Conservation (phyloP, 1,284 basidiomycete species). For the Moesziomyces globuligerus region DNA sequence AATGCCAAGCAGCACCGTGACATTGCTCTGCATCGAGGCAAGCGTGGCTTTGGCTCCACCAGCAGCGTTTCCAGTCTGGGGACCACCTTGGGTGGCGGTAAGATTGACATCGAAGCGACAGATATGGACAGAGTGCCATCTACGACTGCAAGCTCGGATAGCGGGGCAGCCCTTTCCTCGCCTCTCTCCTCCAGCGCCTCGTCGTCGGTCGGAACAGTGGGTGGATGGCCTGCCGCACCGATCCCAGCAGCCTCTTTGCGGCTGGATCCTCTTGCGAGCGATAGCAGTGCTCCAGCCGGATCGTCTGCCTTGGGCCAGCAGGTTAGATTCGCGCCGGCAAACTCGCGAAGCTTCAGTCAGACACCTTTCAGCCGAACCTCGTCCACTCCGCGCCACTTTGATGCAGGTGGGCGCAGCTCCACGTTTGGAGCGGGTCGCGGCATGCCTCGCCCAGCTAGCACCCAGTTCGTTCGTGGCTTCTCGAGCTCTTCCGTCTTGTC, state of each 20-base stretch:
- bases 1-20: conserved; percentile 11
- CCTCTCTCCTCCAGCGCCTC: conserved; percentile 29
- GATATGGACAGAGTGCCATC: conserved; percentile 30
- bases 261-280: conserved; percentile 15
- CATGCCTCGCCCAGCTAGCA: conserved; percentile 23
- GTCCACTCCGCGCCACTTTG: conserved; percentile 9
- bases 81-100: conserved; percentile 32
- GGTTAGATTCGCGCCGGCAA: conserved; percentile 14
- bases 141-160: conserved; percentile 37
- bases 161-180: conserved; percentile 19
- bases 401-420: background rate
- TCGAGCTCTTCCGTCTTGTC: conserved; percentile 35
- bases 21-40: conserved; percentile 27
- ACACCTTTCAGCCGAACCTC: conserved; percentile 19
- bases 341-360: conserved; percentile 14
- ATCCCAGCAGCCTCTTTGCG: conserved; percentile 20
- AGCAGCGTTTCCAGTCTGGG: conserved; percentile 43
- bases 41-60: conserved; percentile 34
- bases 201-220: conserved; percentile 29
- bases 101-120: conserved; percentile 7
- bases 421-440: conserved; percentile 14
- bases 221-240: conserved; percentile 7
- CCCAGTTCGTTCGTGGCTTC: conserved; percentile 38
- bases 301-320: too few relatives aligned
- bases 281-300: too few relatives aligned